Evolutionary conservation across 768 basidiomycete genomes (phyloP).

Genomic region (Xerocomus spinulosus): DNA sequence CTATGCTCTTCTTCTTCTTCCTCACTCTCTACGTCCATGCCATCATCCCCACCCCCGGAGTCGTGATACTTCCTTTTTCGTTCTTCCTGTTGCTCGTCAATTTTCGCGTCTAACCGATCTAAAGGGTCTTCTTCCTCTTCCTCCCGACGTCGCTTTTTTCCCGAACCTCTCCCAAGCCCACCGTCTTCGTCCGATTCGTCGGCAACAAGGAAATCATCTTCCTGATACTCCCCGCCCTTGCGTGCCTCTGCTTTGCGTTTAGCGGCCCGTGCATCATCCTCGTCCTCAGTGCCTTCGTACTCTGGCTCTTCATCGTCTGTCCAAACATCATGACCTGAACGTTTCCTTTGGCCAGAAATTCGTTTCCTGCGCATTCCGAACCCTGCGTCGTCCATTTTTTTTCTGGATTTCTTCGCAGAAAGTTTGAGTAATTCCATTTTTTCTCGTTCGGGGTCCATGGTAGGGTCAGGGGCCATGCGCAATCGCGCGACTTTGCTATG

Average conservation of each 20-base stretch:
- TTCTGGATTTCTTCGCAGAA: conserved; percentile 60
- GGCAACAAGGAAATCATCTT: conserved; percentile 81
- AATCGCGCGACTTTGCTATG: conserved; percentile 77
- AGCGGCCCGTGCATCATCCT: conserved; percentile 41
- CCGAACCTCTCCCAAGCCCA: conserved; percentile 32
- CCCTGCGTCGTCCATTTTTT: conserved; percentile 48
- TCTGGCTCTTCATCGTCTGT: conserved; percentile 67
- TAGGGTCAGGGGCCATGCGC: conserved; percentile 75
- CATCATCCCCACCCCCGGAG: conserved; percentile 35
- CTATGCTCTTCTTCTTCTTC: conserved; percentile 66
- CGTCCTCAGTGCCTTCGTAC: conserved; percentile 57
- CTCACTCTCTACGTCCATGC: conserved; percentile 75
- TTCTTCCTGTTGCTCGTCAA: conserved; percentile 51
- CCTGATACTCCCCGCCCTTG: conserved; percentile 69
- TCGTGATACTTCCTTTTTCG: conserved; percentile 39
- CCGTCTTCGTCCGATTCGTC: conserved; percentile 69
- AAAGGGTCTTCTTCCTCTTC: conserved; percentile 53
- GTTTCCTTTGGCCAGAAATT: conserved; percentile 38
- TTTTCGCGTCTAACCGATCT: conserved; percentile 68
- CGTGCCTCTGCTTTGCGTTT: conserved; percentile 47
- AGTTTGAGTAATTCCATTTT: conserved; percentile 63
- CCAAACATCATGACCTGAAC: conserved; percentile 46
- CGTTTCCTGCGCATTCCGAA: conserved; percentile 47
- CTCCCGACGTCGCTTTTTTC: conserved; percentile 36
- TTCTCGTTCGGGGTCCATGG: conserved; percentile 70